Conservation (phyloP, 1,284 basidiomycete species). For the Cutaneotrichosporon daszewskae region DNA sequence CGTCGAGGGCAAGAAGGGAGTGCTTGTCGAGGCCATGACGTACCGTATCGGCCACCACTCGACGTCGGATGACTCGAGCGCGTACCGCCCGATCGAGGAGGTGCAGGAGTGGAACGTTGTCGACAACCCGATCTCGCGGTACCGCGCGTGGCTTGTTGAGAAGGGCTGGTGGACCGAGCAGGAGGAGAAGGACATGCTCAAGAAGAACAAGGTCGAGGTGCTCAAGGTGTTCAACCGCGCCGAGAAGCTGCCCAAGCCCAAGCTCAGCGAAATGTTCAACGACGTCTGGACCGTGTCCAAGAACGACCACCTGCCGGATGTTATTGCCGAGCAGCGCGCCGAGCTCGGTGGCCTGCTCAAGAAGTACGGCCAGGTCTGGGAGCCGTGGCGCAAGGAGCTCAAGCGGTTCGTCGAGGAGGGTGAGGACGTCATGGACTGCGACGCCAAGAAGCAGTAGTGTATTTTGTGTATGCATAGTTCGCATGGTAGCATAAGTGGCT, state of each 20-base stretch:
- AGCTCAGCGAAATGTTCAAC: constrained; percentile 73
- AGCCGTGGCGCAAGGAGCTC: constrained; percentile 76
- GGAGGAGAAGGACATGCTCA: constrained; percentile 67
- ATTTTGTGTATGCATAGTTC: constrained; percentile 8
- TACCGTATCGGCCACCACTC: constrained; percentile 93
- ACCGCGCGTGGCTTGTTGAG: constrained; percentile 74
- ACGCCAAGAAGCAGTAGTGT: constrained; percentile 17
- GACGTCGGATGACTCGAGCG: constrained; percentile 89
- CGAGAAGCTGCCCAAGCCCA: constrained; percentile 64
- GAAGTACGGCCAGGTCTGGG: constrained; percentile 78
- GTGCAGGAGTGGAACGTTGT: constrained; percentile 79
- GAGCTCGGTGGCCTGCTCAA: constrained; percentile 68
- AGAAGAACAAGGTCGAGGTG: constrained; percentile 65
- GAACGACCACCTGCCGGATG: constrained; percentile 75
- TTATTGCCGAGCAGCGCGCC: constrained; percentile 72
- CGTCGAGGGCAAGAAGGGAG: constrained; percentile 70
- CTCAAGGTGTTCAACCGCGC: constrained; percentile 71
- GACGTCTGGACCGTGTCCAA: constrained; percentile 59
- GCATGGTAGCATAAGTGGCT: too few relatives aligned
- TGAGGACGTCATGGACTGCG: constrained; percentile 56
- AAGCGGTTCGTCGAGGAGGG: constrained; percentile 73
- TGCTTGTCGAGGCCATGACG: constrained; percentile 87
- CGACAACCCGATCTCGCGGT: constrained; percentile 81
- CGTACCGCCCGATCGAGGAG: constrained; percentile 76
- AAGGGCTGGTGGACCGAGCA: constrained; percentile 78